Conservation (phyloP, 306 rosid species). For the Coriaria nepalensis region DNA sequence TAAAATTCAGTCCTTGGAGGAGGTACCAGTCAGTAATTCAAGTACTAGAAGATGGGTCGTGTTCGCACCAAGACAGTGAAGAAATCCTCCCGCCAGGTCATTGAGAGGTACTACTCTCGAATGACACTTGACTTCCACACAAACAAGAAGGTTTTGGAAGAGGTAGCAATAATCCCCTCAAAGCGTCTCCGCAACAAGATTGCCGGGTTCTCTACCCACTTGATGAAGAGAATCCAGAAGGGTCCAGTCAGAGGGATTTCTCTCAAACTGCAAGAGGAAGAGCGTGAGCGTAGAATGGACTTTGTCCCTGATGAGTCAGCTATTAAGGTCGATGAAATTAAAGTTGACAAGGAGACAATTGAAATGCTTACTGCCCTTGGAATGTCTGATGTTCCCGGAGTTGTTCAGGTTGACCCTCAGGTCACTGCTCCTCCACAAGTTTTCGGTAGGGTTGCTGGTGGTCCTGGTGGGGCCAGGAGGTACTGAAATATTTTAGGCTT, state of each 20-base stretch:
- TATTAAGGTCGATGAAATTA: conserved; percentile 16
- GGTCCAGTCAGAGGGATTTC: conserved; percentile 30
- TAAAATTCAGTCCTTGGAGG: no score
- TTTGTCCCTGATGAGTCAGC: conserved; percentile 24
- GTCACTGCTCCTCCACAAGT: conserved; percentile 7
- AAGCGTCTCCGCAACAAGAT: conserved; percentile 28
- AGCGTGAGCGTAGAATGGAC: conserved; percentile 28
- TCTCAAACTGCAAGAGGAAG: conserved; percentile 22
- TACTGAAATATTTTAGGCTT: not conserved
- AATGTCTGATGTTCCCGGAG: conserved; percentile 23
- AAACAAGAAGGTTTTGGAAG: conserved; percentile 27
- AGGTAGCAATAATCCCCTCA: conserved; percentile 27
- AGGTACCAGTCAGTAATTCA: no score
- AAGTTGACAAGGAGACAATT: conserved; percentile 22
- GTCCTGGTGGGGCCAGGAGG: conserved; percentile 8
- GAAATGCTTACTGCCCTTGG: conserved; percentile 26
- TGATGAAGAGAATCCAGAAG: conserved; percentile 28
- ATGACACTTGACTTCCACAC: conserved; percentile 30
- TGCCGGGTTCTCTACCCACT: conserved; percentile 29
- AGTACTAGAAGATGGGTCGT: conserved; percentile 16
- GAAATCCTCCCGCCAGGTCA: conserved; percentile 26
- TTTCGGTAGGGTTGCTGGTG: conserved; percentile 10
- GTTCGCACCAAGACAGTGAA: conserved; percentile 29
- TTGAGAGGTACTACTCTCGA: conserved; percentile 23
- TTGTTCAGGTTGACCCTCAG: conserved; percentile 19